Evolutionary conservation across 2,329 filamentous ascomycete genomes (phyloP).

Genomic region (Elsinoe arachidis): DNA sequence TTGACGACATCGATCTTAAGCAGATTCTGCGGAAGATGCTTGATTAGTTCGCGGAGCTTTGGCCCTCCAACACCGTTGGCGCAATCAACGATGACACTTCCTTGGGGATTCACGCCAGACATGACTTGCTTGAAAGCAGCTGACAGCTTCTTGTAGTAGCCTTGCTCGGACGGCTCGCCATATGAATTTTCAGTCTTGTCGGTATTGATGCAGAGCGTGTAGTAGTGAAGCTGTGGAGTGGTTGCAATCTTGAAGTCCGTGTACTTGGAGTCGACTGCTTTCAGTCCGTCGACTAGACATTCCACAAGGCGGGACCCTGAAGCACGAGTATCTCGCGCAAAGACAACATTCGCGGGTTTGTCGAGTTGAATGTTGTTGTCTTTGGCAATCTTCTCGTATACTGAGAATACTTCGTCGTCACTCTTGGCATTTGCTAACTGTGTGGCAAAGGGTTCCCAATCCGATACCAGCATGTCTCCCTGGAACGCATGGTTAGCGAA

Average conservation of each 20-base stretch:
- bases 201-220: conserved; percentile 90
- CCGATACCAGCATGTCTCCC: conserved; percentile 90
- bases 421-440: conserved; percentile 74
- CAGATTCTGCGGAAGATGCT: conserved; percentile 65
- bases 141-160: conserved; percentile 90
- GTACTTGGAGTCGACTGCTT: conserved; percentile 63
- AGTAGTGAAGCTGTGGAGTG: conserved; percentile 95
- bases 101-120: conserved; percentile 63
- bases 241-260: conserved; percentile 87
- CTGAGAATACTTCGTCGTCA: conserved; percentile 64
- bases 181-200: conserved; percentile 79
- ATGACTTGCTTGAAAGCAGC: conserved; percentile 78
- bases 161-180: conserved; percentile 77
- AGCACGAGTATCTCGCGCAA: conserved; percentile 84
- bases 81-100: conserved; percentile 77
- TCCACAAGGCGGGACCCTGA: conserved; percentile 77
- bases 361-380: conserved; percentile 67
- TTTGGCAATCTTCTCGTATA: conserved; percentile 66
- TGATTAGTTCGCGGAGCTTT: conserved; percentile 78
- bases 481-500: conserved; percentile 27
- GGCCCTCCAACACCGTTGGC: conserved; percentile 95
- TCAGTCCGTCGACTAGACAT: conserved; percentile 70
- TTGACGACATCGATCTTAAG: conserved; percentile 83
- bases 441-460: conserved; percentile 88
- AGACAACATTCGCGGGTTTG: conserved; percentile 69